Evolutionary conservation across 2,329 filamentous ascomycete genomes (phyloP).

Genomic region (Blastomyces parvus): DNA sequence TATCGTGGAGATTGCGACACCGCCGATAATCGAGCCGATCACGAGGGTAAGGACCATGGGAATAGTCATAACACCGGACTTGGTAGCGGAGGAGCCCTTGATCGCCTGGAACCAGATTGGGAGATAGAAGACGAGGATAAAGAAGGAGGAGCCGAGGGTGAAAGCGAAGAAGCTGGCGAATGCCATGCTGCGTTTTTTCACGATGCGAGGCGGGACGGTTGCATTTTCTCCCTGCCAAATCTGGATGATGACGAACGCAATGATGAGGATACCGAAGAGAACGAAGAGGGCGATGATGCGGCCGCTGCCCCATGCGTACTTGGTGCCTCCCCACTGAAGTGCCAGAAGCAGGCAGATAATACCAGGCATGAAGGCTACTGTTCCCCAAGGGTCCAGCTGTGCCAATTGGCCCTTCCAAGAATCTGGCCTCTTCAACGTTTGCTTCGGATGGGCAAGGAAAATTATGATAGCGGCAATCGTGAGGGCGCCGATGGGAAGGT

Average conservation of each 20-base stretch:
- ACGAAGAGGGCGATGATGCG: conserved; percentile 43
- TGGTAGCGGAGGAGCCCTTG: conserved; percentile 27
- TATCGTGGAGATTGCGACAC: conserved; percentile 23
- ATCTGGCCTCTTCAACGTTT: conserved; percentile 17
- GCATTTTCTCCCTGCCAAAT: conserved; percentile 33
- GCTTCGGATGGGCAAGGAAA: conserved; percentile 24
- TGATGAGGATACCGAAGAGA: conserved; percentile 42
- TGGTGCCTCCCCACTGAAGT: conserved; percentile 40
- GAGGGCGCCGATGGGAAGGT: conserved; percentile 29
- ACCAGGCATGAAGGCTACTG: conserved; percentile 36
- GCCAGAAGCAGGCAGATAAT: conserved; percentile 42
- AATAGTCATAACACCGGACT: conserved; percentile 32
- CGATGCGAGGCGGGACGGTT: conserved; percentile 38
- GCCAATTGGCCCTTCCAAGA: conserved; percentile 20
- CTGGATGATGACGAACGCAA: conserved; percentile 33
- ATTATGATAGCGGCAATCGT: conserved; percentile 20
- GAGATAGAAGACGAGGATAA: conserved; percentile 40
- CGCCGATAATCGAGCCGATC: conserved; percentile 25
- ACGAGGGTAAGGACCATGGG: conserved; percentile 28
- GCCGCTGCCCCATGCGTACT: conserved; percentile 36
- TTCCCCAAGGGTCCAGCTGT: conserved; percentile 37
- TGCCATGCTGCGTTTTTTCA: conserved; percentile 36
- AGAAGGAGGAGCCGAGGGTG: conserved; percentile 36
- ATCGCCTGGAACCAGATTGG: conserved; percentile 39
- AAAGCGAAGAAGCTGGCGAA: conserved; percentile 34